Base-by-base conservation (phyloP, 2,329 filamentous ascomycete genomes). In the Stachybotrys echinatus region DNA sequence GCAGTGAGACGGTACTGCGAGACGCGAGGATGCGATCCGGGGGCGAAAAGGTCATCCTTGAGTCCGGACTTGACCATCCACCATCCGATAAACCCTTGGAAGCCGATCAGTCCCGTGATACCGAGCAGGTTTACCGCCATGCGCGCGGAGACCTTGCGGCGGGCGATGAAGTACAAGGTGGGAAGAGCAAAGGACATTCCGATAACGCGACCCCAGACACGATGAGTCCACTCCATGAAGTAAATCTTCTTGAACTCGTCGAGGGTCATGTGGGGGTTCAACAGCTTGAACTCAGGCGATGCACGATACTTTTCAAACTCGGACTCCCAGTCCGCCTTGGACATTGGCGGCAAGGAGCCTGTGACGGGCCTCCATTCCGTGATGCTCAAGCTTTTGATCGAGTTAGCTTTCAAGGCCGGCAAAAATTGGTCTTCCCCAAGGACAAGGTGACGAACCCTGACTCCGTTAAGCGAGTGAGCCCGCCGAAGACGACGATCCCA, bases 1-100 rank as follows among this genome's bases (percentile, higher is more conserved):
- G 92, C 83, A 4, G 92, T 87, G 50, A 99, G 79, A 47, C 94
- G 84, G 73, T 99, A 99, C 71, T 99, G 94, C 54, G 87, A 92
- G 46, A 99, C 94, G 52, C 94, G 84, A 1, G 94, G 94, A 67
- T 96, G 90, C 50, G 86, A 88, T 12, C 92, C 94, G 3, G 89
- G 87, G 19, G 89, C 89, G 65, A 99, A 96, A 23, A 99, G 80
- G 67, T 99, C 94, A 65, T 97, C 94, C 67, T 92, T 95, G 54
- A 99, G 77, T 2, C 94, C 94, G 12, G 89, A 95, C 71, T 95
- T 95, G 59, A 99, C 94, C 94, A 99, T 99, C 91, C 94, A 99
- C 94, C 94, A 99, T 49, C 94, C 94, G 55, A 99, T 85, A 62
- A 94, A 82, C 42, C 94, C 94, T 69, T 99, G 94, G 68, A 96